These are phyloP conservation scores for Poa annua DNA, from an alignment of 176 grass and related monocot genomes.

Conservation along the genomic window DNA sequence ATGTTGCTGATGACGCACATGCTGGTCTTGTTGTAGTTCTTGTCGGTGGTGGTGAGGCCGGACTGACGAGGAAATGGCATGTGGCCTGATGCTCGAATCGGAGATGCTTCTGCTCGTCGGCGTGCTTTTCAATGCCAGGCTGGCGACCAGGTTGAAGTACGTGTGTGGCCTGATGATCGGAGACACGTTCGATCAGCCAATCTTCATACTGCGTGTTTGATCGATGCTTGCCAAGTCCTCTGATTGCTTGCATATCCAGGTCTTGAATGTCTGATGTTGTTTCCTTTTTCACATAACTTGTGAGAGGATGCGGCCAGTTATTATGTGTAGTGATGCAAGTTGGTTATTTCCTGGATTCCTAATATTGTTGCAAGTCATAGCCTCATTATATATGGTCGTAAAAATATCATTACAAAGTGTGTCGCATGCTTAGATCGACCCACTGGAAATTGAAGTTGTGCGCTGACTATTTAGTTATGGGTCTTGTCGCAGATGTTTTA, in stretches of 20 bases:
- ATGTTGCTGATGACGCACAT: too few relatives aligned
- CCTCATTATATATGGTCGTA: background rate
- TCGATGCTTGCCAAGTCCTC: background rate
- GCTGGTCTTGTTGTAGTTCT: too few relatives aligned
- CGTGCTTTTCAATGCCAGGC: too few relatives aligned
- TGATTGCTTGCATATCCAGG: background rate
- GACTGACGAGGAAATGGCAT: too few relatives aligned
- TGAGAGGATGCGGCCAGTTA: background rate
- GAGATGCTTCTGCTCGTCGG: too few relatives aligned
- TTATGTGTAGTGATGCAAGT: background rate
- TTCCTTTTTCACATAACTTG: background rate
- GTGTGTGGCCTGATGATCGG: background rate
- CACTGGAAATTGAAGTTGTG: background rate
- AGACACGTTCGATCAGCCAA: background rate
- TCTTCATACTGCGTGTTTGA: background rate
- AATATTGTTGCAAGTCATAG: background rate
- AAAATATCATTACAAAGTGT: background rate
- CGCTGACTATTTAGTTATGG: background rate
- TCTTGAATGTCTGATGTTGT: background rate
- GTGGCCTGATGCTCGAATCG: too few relatives aligned
- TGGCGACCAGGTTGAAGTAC: background rate
- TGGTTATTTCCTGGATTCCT: background rate
- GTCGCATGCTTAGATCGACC: background rate
- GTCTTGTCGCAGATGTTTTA: background rate
- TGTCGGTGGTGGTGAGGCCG: too few relatives aligned